Base-by-base conservation (phyloP, 2,329 filamentous ascomycete genomes). In the Dactylellina sp. region DNA sequence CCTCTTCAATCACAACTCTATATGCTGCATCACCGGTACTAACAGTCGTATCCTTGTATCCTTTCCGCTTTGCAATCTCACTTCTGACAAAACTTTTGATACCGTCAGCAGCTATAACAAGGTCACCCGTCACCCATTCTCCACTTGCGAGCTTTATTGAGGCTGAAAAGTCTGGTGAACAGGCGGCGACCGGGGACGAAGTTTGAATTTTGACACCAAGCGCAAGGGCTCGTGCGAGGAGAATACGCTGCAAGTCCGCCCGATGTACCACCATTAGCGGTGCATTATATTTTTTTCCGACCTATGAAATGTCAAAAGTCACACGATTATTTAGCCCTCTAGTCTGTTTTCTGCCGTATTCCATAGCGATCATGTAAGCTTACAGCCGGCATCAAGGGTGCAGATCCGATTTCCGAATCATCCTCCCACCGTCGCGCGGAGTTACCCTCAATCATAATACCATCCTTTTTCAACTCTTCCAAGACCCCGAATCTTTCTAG, bases 1-100 rank as follows among this genome's bases (percentile, higher is more conserved):
- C 80, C 1, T 83, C 82, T 2, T 82, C 81, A 11, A 87, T 79
- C 5, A 86, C 79, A 50, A 87, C 81, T 3, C 86, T 83, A 78
- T 87, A 88, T 1, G 86, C 85, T 28, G 87, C 78, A 77, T 88
- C 85, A 0, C 86, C 86, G 0, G 86, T 87, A 53, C 83, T 81
- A 12, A 82, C 78, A 0, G 85, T 84, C 0, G 83, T 83, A 75
- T 84, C 82, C 0, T 80, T 77, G 11, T 79, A 79, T 1, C 82
- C 82, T 37, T 46, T 74, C 32, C 24, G 55, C 5, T 86, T 77
- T n/a, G 87, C 79, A 5, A 81, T 78, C 61, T 84, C 81, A 3
- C n/a, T n/a, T 2, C 85, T 82, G 57, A 81, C 82, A 42, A 78
- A 70, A 7, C 81, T 82, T 78, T 83, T 84, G 46, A 85, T 80